A percentile compares a stretch with the other conserved stretches of the same genome.
Evolutionary conservation across 768 basidiomycete species (phyloP).

Genomic region (Amanita thiersii): DNA sequence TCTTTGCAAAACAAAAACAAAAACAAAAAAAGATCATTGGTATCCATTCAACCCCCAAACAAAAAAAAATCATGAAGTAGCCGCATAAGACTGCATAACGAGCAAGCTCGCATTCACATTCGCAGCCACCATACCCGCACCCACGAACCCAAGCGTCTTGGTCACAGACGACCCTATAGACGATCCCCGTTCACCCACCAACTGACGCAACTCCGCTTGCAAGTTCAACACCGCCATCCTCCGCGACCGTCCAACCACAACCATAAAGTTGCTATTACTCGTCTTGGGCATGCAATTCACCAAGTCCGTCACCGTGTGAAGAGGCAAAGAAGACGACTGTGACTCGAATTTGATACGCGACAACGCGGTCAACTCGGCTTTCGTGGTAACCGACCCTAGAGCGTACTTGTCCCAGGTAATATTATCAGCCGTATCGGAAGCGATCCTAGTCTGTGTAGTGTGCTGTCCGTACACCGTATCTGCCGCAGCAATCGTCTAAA

Average conservation of each 20-base stretch:
- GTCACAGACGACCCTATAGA: slow-evolving; percentile 47
- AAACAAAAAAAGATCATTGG: no score
- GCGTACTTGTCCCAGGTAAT: slow-evolving; percentile 66
- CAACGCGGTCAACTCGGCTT: slow-evolving; percentile 34
- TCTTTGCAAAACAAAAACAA: no score
- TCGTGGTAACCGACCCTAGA: slow-evolving; percentile 17
- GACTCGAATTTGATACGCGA: slow-evolving; percentile 56
- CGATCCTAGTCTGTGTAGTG: slow-evolving; percentile 57
- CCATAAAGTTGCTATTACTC: slow-evolving; percentile 39
- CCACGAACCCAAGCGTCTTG: slow-evolving; percentile 73
- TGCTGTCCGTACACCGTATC: slow-evolving; percentile 69
- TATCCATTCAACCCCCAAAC: not conserved
- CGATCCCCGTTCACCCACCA: slow-evolving; percentile 32
- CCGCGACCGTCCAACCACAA: slow-evolving; percentile 68
- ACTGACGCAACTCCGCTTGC: slow-evolving; percentile 43
- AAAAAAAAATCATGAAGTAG: not conserved
- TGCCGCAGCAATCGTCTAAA: slow-evolving; percentile 39
- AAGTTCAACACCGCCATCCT: slow-evolving; percentile 57
- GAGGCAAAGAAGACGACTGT: slow-evolving; percentile 39
- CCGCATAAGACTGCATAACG: slow-evolving; percentile 40
- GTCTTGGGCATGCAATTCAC: slow-evolving; percentile 23
- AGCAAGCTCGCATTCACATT: slow-evolving; percentile 43
- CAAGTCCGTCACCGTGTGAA: slow-evolving; percentile 46
- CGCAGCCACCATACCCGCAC: slow-evolving; percentile 55
- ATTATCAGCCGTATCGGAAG: slow-evolving; percentile 79